These are phyloP conservation scores for Didymella exigua DNA, from an alignment of 2,329 filamentous ascomycete species.

Conservation along the genomic window DNA sequence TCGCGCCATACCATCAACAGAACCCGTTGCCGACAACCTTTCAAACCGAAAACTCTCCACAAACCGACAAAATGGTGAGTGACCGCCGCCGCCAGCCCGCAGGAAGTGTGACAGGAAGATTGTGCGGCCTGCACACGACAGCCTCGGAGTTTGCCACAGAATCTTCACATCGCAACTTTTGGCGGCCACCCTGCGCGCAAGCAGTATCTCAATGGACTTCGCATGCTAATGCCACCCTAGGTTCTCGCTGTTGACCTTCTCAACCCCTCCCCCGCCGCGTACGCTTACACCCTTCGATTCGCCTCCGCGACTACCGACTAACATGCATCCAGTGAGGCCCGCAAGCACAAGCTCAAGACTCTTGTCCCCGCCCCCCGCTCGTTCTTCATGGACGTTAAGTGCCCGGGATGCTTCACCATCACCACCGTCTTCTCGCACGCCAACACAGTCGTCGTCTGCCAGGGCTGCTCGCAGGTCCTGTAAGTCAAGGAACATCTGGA, in stretches of 20 bases:
- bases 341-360: conserved; percentile 99
- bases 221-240: conserved; percentile 56
- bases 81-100: conserved; percentile 18
- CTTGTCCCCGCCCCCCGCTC: conserved; percentile 96
- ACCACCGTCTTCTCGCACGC: conserved; percentile 99
- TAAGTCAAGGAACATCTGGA: conserved; percentile 32
- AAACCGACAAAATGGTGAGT: conserved; percentile 51
- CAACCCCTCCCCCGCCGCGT: conserved; percentile 92
- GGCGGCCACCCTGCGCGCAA: conserved; percentile 17
- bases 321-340: conserved; percentile 69
- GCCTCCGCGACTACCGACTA: conserved; percentile 31
- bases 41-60: conserved; percentile 37
- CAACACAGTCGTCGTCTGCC: conserved; percentile 99
- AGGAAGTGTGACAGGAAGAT: conserved; percentile 15
- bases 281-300: conserved; percentile 27
- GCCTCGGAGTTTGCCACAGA: conserved; percentile 38
- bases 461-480: conserved; percentile 96
- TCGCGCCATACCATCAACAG: conserved; percentile 45
- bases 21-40: conserved; percentile 36
- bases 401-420: conserved; percentile 99
- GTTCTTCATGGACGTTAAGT: conserved; percentile 99
- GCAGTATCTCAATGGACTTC: conserved; percentile 19
- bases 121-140: conserved; percentile 41
- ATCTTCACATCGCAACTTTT: conserved; percentile 30
- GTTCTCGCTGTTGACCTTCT: conserved; percentile 99